Conservation (phyloP, 345 rosid species). For the Mercurialis annua region DNA sequence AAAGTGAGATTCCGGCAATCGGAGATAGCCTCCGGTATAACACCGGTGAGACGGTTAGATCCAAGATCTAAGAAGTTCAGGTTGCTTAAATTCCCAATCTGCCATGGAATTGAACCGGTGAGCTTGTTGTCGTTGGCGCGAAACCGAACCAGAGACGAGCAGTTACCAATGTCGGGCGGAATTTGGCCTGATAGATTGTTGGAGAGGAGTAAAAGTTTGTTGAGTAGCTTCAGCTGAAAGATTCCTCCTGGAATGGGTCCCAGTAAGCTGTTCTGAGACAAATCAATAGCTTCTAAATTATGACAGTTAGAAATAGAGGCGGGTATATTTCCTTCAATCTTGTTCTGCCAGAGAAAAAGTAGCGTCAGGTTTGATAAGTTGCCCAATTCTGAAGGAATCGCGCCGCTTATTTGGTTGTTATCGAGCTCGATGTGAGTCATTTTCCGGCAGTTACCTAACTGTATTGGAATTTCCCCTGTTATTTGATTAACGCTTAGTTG, state of each 20-base stretch:
- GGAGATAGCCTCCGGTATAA: constrained; percentile 51
- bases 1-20: constrained; percentile 64
- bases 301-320: constrained; percentile 54
- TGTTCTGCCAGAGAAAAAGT: constrained; percentile 80
- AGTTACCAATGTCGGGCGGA: constrained; percentile 66
- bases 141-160: constrained; percentile 58
- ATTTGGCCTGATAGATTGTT: constrained; percentile 62
- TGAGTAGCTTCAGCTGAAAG: constrained; percentile 58
- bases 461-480: constrained; percentile 64
- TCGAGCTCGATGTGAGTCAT: constrained; percentile 75
- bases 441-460: constrained; percentile 51
- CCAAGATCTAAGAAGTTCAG: constrained; percentile 74
- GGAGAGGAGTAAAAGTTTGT: constrained; percentile 74
- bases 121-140: constrained; percentile 59
- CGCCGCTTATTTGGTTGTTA: constrained; percentile 70
- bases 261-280: constrained; percentile 64
- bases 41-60: constrained; percentile 60
- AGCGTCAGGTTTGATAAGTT: constrained; percentile 56
- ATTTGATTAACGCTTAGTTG: constrained; percentile 75
- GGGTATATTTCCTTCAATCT: constrained; percentile 72
- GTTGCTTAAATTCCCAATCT: constrained; percentile 55
- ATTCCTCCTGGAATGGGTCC: constrained; percentile 76
- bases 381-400: constrained; percentile 63
- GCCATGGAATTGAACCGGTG: constrained; percentile 51
- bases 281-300: constrained; percentile 70